Evolutionary conservation across 2,329 filamentous ascomycete genomes (phyloP).

Genomic region (Penicillium sp.): DNA sequence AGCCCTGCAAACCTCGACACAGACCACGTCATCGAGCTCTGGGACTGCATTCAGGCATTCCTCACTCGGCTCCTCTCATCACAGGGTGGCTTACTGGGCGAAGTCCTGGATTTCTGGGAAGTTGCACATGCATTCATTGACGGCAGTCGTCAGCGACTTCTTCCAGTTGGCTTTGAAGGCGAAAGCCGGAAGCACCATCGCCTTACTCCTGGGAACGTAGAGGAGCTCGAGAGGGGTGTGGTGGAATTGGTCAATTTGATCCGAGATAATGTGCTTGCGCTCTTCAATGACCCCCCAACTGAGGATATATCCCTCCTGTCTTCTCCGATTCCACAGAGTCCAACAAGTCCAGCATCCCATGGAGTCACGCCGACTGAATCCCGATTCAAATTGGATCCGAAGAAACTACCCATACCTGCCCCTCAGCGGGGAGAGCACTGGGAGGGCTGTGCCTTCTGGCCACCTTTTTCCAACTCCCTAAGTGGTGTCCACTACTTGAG

Average conservation of each 20-base stretch:
- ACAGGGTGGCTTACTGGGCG: conserved; percentile 77
- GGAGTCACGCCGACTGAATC: conserved; percentile 63
- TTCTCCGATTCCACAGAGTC: conserved; percentile 70
- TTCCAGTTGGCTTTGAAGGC: conserved; percentile 79
- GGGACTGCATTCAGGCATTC: conserved; percentile 82
- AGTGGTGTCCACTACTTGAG: conserved; percentile 90
- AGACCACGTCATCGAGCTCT: conserved; percentile 79
- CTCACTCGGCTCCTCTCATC: conserved; percentile 72
- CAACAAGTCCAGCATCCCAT: conserved; percentile 62
- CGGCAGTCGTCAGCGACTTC: conserved; percentile 74
- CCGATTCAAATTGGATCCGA: conserved; percentile 77
- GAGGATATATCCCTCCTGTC: conserved; percentile 88
- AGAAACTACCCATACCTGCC: conserved; percentile 73
- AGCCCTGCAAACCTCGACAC: conserved; percentile 70
- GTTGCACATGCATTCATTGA: conserved; percentile 87
- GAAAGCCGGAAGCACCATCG: conserved; percentile 80
- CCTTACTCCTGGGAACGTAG: conserved; percentile 69
- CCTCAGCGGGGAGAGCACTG: conserved; percentile 79
- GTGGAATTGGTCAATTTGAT: conserved; percentile 82
- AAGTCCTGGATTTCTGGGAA: conserved; percentile 93
- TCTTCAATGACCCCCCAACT: conserved; percentile 85
- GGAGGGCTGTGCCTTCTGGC: conserved; percentile 97
- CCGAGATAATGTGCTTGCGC: conserved; percentile 73
- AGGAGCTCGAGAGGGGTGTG: conserved; percentile 73
- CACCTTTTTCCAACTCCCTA: conserved; percentile 85